A percentile compares a stretch with the other conserved stretches of the same genome.
phyloP scores from a whole-genome alignment of 495 filamentous ascomycete species.

The Pyronema omphalodes region DNA sequence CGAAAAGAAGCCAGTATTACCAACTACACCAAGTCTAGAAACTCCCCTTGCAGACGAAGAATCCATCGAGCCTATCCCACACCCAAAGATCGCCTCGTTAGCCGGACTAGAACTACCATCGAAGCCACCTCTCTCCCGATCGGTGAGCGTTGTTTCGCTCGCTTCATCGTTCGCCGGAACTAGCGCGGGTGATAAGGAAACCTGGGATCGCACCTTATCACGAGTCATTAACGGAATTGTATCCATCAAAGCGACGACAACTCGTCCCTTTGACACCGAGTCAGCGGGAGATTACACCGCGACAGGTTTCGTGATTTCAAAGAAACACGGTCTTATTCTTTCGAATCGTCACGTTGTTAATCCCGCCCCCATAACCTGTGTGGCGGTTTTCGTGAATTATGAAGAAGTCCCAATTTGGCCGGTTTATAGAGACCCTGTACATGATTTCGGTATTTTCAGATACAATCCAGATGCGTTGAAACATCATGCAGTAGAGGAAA shows the following conservation, averaged over 20 bases:
- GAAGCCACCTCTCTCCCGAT: constrained; percentile 15
- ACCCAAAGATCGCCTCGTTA: background rate
- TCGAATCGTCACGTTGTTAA: constrained; percentile 24
- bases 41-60: constrained; percentile 4
- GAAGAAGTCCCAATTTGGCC: constrained; percentile 24
- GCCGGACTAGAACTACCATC: background rate
- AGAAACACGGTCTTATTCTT: constrained; percentile 23
- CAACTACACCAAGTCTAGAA: constrained; percentile 9
- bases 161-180: constrained; percentile 13
- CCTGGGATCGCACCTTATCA: constrained; percentile 23
- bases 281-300: constrained; percentile 24
- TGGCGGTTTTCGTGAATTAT: constrained; percentile 25
- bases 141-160: constrained; percentile 18
- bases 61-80: too few species aligned
- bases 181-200: constrained; percentile 22
- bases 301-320: constrained; percentile 24
- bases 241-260: constrained; percentile 24
- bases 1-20: constrained; percentile 5
- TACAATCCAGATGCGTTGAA: constrained; percentile 23
- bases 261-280: constrained; percentile 24
- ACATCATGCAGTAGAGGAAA: constrained; percentile 23
- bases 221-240: constrained; percentile 25
- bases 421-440: constrained; percentile 23
- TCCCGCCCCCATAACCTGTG: constrained; percentile 23
- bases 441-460: constrained; percentile 24